phyloP scores from a whole-genome alignment of 192 early-diverging fungal genomes.

The Podila clonocystis region DNA sequence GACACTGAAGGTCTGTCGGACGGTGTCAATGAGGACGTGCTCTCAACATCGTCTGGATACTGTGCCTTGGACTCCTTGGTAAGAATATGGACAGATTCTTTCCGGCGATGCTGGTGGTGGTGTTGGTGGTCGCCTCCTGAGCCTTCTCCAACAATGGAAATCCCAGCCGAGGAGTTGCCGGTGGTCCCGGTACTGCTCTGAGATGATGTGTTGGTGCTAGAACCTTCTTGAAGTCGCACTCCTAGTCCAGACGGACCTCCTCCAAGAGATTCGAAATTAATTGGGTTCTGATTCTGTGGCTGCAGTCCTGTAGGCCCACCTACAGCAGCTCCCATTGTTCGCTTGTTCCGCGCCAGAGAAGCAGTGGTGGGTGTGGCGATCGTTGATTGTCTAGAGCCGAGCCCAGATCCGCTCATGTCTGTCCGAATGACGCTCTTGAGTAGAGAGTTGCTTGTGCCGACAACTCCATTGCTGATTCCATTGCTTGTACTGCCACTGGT shows the following conservation, averaged over 20 bases:
- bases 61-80: neutral
- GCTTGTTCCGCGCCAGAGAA: conserved; percentile 18
- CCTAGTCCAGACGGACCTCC: neutral
- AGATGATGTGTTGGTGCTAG: neutral
- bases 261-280: too few relatives aligned
- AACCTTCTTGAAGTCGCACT: neutral
- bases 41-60: neutral
- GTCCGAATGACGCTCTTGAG: conserved; percentile 29
- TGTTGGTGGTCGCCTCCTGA: neutral
- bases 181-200: neutral
- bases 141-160: neutral
- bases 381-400: conserved; percentile 5
- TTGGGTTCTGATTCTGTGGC: too few relatives aligned
- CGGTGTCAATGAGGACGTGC: neutral
- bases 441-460: neutral
- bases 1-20: neutral
- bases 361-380: conserved; percentile 31
- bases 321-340: neutral
- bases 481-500: conserved; percentile 1
- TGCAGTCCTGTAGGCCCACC: neutral
- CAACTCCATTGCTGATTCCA: conserved; percentile 6
- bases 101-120: neutral
- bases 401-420: neutral
- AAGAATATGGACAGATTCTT: neutral
- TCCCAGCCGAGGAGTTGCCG: neutral